These are phyloP conservation scores for Pseudognaphalium luteoalbum DNA, from an alignment of 129 eudicot genomes.

Conservation along the genomic window DNA sequence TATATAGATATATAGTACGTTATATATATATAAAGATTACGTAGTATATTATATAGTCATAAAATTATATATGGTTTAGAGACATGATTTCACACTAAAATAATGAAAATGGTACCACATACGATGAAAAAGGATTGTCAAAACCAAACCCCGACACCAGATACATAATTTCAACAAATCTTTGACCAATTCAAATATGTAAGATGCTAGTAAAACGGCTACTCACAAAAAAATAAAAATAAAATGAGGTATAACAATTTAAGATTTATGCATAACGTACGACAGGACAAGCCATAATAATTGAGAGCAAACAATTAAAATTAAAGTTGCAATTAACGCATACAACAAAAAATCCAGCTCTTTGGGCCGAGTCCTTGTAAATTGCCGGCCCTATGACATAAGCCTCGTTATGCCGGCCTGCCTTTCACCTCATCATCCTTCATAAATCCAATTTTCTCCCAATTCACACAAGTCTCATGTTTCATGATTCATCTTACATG, in stretches of 20 bases:
- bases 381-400: constrained; percentile 38
- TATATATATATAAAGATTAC: no score
- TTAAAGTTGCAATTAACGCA: no score
- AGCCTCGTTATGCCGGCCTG: constrained; percentile 41
- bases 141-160: no score
- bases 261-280: neutral
- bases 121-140: no score
- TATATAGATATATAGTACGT: no score
- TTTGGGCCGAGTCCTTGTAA: constrained; percentile 21
- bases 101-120: no score
- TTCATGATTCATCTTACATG: neutral
- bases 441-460: constrained; percentile 22
- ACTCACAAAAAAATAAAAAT: neutral
- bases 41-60: no score
- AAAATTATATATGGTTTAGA: no score
- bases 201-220: neutral
- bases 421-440: constrained; percentile 27
- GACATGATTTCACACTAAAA: no score
- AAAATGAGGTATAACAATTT: no score
- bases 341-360: constrained; percentile 29
- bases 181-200: neutral
- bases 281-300: neutral
- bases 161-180: neutral
- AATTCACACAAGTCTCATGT: neutral
- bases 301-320: neutral